phyloP scores from a whole-genome alignment of 495 filamentous ascomycete species.

The Penicillium turbatum region DNA sequence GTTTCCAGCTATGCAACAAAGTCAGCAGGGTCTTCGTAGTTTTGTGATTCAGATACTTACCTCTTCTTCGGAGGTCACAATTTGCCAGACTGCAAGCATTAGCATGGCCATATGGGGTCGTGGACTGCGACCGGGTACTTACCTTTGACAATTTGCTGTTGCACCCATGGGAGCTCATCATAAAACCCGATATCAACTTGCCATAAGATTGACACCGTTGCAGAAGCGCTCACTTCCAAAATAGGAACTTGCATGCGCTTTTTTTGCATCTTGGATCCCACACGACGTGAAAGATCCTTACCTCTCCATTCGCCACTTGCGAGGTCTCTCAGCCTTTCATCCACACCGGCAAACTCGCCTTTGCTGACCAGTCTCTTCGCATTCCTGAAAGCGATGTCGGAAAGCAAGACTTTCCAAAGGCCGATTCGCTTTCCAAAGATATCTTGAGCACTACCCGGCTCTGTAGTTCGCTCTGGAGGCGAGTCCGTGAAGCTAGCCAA shows the following conservation, averaged over 20 bases:
- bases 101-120: background rate
- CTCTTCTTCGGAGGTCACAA: constrained; percentile 6
- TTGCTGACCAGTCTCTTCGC: constrained; percentile 9
- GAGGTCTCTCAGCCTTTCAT: constrained; percentile 23
- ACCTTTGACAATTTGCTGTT: constrained; percentile 24
- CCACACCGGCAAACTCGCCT: constrained; percentile 13
- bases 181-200: constrained; percentile 34
- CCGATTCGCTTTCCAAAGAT: constrained; percentile 31
- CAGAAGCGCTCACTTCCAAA: constrained; percentile 2
- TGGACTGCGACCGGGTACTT: constrained; percentile 1
- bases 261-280: constrained; percentile 9
- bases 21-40: background rate
- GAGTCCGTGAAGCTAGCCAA: background rate
- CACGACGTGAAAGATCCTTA: background rate
- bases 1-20: constrained; percentile 1
- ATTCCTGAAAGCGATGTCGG: constrained; percentile 27
- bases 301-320: constrained; percentile 31
- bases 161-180: constrained; percentile 11
- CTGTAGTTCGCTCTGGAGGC: background rate
- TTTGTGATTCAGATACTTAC: background rate
- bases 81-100: constrained; percentile 11
- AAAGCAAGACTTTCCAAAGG: constrained; percentile 39
- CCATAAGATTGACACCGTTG: constrained; percentile 29
- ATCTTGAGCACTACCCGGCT: constrained; percentile 1
- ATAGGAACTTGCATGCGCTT: constrained; percentile 16